Evolutionary conservation across 2,329 filamentous ascomycete species (phyloP).

Genomic region (Cladosporium sphaerospermum): DNA sequence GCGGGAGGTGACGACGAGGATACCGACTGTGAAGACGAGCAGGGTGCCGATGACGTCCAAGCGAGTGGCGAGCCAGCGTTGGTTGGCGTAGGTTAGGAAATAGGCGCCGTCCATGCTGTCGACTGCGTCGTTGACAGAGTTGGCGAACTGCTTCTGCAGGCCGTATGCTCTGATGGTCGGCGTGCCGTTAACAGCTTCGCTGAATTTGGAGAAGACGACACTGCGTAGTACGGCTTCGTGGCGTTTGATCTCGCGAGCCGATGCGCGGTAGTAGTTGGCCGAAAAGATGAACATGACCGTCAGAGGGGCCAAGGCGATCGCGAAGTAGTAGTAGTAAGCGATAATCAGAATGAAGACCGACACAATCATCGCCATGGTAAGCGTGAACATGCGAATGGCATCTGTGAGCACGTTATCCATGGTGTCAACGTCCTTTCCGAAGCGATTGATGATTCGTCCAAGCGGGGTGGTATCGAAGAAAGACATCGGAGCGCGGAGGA

Average conservation of each 20-base stretch:
- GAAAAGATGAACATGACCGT: conserved; percentile 74
- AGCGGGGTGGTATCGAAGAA: conserved; percentile 97
- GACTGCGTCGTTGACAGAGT: conserved; percentile 63
- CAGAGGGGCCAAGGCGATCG: conserved; percentile 61
- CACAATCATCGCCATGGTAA: conserved; percentile 75
- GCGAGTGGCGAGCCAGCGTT: conserved; percentile 83
- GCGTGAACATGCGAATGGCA: conserved; percentile 84
- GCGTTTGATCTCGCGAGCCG: conserved; percentile 88
- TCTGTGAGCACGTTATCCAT: conserved; percentile 93
- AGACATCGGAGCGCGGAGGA: conserved; percentile 66
- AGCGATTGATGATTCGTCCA: conserved; percentile 91
- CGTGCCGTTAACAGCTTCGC: conserved; percentile 77
- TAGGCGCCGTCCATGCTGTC: conserved; percentile 93
- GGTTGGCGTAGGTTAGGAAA: conserved; percentile 91
- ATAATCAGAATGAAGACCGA: conserved; percentile 87
- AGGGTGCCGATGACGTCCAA: conserved; percentile 78
- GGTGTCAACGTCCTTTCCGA: conserved; percentile 89
- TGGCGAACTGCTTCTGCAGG: conserved; percentile 66
- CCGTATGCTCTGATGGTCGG: conserved; percentile 87
- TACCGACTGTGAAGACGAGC: conserved; percentile 80
- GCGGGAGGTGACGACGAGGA: conserved; percentile 84
- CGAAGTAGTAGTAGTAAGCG: conserved; percentile 89
- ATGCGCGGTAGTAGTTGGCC: conserved; percentile 80
- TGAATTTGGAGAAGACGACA: conserved; percentile 81
- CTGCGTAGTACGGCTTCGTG: conserved; percentile 87